phyloP scores from a whole-genome alignment of 176 grass and related monocot genomes.

The Rhipidocladum racemiflorum region DNA sequence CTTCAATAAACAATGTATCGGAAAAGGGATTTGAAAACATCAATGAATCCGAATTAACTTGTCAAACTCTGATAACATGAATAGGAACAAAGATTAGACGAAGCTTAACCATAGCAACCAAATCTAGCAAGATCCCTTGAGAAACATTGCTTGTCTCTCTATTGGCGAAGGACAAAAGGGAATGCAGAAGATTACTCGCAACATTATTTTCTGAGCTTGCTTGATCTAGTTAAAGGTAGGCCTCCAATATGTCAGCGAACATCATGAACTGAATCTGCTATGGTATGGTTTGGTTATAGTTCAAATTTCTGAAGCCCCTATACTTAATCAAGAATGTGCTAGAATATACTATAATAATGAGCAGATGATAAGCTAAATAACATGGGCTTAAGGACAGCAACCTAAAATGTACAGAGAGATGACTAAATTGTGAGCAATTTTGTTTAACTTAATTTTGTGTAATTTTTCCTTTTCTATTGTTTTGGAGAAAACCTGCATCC shows the following conservation, averaged over 20 bases:
- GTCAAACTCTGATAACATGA: neutral
- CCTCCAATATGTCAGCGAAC: neutral
- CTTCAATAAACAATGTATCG: neutral
- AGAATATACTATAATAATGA: neutral
- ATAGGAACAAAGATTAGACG: neutral
- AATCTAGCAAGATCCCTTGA: neutral
- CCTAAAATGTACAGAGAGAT: neutral
- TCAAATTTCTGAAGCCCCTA: constrained; percentile 5
- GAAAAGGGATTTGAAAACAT: neutral
- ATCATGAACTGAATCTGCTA: neutral
- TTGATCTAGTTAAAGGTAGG: neutral
- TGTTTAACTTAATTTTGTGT: neutral
- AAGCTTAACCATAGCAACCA: neutral
- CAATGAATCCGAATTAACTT: neutral
- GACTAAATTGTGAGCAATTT: neutral
- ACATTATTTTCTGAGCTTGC: neutral
- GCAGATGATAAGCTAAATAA: neutral
- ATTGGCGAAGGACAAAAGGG: neutral
- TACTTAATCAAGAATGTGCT: constrained; percentile 17
- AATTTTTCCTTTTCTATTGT: neutral
- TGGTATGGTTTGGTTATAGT: neutral
- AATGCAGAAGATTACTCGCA: neutral
- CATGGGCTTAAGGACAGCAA: neutral
- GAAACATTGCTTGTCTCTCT: neutral
- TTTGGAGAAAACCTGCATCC: neutral